These are phyloP conservation scores for Mycosarcoma maydis DNA, from an alignment of 1,284 basidiomycete species.

Conservation along the genomic window DNA sequence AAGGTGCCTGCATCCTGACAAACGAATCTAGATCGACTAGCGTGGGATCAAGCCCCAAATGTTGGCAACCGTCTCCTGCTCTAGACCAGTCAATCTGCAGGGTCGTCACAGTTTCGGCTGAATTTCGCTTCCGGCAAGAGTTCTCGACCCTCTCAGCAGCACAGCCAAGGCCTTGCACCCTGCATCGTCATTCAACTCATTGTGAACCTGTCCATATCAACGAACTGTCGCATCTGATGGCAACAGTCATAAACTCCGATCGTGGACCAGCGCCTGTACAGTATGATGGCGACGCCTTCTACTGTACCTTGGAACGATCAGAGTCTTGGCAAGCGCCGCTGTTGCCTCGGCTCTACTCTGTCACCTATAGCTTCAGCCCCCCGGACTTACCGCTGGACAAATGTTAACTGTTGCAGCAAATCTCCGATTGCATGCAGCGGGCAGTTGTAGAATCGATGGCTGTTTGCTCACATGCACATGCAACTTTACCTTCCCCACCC, in stretches of 20 bases:
- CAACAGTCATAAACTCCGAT: too few species aligned
- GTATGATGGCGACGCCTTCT: too few species aligned
- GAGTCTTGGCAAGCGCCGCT: background rate
- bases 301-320: background rate
- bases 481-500: too few species aligned
- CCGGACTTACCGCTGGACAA: too few species aligned
- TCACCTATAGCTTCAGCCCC: too few species aligned
- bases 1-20: too few species aligned
- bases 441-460: too few species aligned
- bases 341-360: conserved; percentile 3
- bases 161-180: background rate
- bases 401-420: too few species aligned
- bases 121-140: background rate
- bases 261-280: too few species aligned
- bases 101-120: background rate
- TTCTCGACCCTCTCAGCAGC: background rate
- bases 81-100: background rate
- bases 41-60: background rate
- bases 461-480: too few species aligned
- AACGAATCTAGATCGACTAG: background rate
- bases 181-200: background rate
- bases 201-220: too few species aligned
- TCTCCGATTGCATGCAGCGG: background rate
- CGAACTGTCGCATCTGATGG: too few species aligned
- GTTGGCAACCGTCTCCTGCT: background rate